Evolutionary conservation across 192 early-diverging fungal species (phyloP), one percentile per base, ranked within the genome.

Genomic region (Coemansia asiatica): DNA sequence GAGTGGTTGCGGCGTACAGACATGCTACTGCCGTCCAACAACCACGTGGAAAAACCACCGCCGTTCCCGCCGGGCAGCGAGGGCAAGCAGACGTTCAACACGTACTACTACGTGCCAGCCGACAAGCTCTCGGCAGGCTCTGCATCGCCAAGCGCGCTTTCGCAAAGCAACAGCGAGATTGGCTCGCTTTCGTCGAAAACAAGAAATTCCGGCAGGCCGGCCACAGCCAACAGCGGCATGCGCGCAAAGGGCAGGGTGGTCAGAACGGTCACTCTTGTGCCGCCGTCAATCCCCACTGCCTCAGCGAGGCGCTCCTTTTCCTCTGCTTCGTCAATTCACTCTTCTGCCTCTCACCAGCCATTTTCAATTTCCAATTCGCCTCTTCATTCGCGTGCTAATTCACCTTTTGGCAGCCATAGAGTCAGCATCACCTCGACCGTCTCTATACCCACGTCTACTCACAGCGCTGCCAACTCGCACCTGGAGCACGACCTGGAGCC

Each of bases 1-100:
- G 73, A 71, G 35, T 81, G 79, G 79, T 68, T 81, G 53, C 63
- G 71, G 38, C 72, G 73, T n/a, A 72, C 79, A 6, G 73, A 75
- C 51, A 62, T 71, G 49, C 59, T 69, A 54, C 63, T 66, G 66
- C 72, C 78, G 21, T 47, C 72, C 6, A 65, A 60, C 69, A 71
- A 64, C 55, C 47, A 50, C 5, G 59, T 63, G n/a, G 53, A 51
- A 47, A 71, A 71, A 66, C 69, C 57, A 28, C 48, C 47, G 58
- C 75, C 69, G 18, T 61, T 48, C 55, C 75, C 69, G 62, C 75
- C 75, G 2, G 36, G 64, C 46, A 58, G 36, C 64, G 61, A 60
- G 25, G 61, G 68, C 56, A 69, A 65, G 68, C 27, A 54, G 22
- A 63, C 68, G 31, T 76, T 70, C 58, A 68, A 69, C 62, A 69